These are phyloP conservation scores for Podaxis sp. DNA, from an alignment of 768 basidiomycete genomes.

Conservation along the genomic window DNA sequence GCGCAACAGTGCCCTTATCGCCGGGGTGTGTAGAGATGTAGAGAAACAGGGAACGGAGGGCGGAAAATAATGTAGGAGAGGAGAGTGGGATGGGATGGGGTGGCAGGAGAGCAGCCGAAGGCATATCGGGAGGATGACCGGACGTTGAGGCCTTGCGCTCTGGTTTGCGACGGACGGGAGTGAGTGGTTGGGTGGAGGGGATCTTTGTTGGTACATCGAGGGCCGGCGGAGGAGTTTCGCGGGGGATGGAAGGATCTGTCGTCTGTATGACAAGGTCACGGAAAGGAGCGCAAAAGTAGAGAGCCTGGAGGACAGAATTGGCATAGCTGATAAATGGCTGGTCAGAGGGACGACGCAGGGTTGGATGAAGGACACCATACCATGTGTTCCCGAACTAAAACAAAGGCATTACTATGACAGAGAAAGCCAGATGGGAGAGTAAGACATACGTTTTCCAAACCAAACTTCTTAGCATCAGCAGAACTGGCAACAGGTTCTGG, in stretches of 20 bases:
- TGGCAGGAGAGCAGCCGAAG: slow-evolving; percentile 28
- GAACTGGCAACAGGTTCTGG: slow-evolving; percentile 40
- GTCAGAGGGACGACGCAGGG: slow-evolving; percentile 10
- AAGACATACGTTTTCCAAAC: slow-evolving; percentile 89
- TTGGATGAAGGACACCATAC: slow-evolving; percentile 37
- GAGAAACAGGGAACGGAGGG: slow-evolving; percentile 88
- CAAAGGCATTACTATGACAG: slow-evolving; percentile 9
- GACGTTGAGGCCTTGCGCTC: slow-evolving; percentile 47
- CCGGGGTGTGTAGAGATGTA: slow-evolving; percentile 77
- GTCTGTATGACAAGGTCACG: slow-evolving; percentile 83
- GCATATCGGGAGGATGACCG: slow-evolving; percentile 22
- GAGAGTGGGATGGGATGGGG: slow-evolving; percentile 49
- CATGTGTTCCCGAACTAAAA: slow-evolving; percentile 94
- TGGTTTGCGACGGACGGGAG: slow-evolving; percentile 50
- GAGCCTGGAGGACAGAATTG: slow-evolving; percentile 96
- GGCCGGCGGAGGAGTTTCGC: slow-evolving; percentile 25
- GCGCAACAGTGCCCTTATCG: slow-evolving; percentile 84
- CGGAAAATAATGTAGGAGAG: slow-evolving; percentile 82
- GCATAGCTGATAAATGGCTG: slow-evolving; percentile 67
- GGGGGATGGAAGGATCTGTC: slow-evolving; percentile 47
- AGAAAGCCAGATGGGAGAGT: background rate
- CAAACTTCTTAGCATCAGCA: slow-evolving; percentile 86
- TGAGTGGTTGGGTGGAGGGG: slow-evolving; percentile 28
- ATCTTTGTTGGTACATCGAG: slow-evolving; percentile 21
- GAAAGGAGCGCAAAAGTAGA: slow-evolving; percentile 95